Base-by-base conservation (phyloP, 768 basidiomycete genomes). In the Pleurotus tuoliensis region DNA sequence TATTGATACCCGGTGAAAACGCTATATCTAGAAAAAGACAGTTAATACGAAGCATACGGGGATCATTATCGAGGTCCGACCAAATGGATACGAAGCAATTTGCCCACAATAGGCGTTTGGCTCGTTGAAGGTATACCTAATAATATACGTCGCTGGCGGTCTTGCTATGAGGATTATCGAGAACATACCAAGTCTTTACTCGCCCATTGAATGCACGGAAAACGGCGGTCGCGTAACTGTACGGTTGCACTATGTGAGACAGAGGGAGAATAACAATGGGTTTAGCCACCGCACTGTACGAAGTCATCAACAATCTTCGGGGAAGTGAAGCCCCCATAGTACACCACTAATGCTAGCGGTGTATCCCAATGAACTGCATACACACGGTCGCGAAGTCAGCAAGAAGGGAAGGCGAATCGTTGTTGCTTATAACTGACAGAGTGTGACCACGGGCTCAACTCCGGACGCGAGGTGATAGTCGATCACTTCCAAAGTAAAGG, bases 61-160 rank as follows among this genome's bases (percentile, higher is more conserved):
- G 3, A 18, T 25, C 5, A 45, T 24, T 47, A 20, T 46, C 11
- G 4, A 2, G 27, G 2, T 62, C 70, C 51, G 25, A 78, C 77
- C 77, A 64, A 78, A 77, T 0, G 77, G 76, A 64, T 73, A 78
- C 9, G 66, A 64, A 1, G 61, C 69, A 22, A 74, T 56, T 61
- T 71, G 68, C 44, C 66, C 58, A 58, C 77, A 79, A 57, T 69
- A 77, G 1, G 77, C 76, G 13, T 73, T 69, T 5, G 79, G 79
- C 58, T 81, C 80, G 56, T 81, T 80, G 69, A 82, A 81, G 1
- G 80, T 82, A 62, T 78, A 77, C 76, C 75, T 77, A 25, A 30
- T 11, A 9, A 30, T 30, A 30, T 9, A 30, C 7, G 30, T 30
- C 18, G 46, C 18, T 34, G 49, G 13, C 18, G 18, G 12, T 4